phyloP scores from a whole-genome alignment of 306 rosid species.

The Spatholobus suberectus region DNA sequence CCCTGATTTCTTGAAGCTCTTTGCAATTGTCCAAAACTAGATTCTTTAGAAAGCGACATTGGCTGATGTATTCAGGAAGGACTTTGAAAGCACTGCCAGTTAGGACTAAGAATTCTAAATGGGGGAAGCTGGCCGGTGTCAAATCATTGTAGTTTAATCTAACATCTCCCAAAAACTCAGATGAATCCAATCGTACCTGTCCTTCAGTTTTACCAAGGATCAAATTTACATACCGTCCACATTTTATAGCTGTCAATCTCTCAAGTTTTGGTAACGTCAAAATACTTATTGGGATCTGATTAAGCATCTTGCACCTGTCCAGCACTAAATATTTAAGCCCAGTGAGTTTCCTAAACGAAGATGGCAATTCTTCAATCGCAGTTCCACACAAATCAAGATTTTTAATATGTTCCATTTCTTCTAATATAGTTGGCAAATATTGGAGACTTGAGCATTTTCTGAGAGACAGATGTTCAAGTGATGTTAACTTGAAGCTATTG shows the following conservation, averaged over 20 bases:
- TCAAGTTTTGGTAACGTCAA: conserved; percentile 15
- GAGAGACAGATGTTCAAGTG: conserved; percentile 18
- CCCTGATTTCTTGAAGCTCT: conserved; percentile 22
- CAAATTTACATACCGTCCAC: background rate
- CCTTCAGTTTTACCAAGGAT: background rate
- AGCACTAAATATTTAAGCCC: conserved; percentile 20
- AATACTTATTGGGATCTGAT: background rate
- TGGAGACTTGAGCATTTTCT: background rate
- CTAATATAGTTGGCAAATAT: background rate
- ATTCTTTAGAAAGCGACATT: background rate
- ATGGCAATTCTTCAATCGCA: conserved; percentile 7
- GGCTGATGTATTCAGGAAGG: conserved; percentile 30
- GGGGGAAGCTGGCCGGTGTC: background rate
- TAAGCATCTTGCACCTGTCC: conserved; percentile 7
- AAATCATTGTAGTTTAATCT: background rate
- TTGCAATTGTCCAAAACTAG: conserved; percentile 24
- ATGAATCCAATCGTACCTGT: conserved; percentile 3
- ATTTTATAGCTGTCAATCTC: background rate
- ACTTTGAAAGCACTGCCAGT: background rate
- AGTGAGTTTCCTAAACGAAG: conserved; percentile 10
- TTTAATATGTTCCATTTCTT: background rate
- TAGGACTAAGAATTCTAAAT: background rate
- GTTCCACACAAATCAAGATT: background rate
- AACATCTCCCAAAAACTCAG: background rate
- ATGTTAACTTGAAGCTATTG: background rate